phyloP scores from a whole-genome alignment of 257 asterid genomes.

The Scutellaria minor region DNA sequence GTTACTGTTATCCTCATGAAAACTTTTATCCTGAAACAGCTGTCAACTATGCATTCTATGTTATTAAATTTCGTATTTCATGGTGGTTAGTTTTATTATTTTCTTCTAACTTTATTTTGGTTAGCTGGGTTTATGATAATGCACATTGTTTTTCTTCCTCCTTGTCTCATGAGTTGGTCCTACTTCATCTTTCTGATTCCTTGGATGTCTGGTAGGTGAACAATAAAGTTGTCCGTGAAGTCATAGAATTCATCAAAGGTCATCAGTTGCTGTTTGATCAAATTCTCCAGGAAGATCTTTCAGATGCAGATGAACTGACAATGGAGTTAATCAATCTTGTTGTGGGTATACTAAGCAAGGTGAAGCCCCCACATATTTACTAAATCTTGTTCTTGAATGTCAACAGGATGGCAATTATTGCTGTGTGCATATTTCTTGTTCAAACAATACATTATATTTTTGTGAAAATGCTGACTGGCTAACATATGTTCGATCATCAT shows the following conservation, averaged over 20 bases:
- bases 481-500: constrained; percentile 3
- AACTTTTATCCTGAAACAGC: constrained; percentile 18
- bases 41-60: constrained; percentile 7
- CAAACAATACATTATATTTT: constrained; percentile 10
- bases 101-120: constrained; percentile 13
- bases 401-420: constrained; percentile 15
- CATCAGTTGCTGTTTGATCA: constrained; percentile 88
- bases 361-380: constrained; percentile 35
- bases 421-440: constrained; percentile 22
- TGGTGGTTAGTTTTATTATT: constrained; percentile 1
- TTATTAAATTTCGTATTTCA: not conserved
- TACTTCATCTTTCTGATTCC: constrained; percentile 27
- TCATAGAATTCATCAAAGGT: constrained; percentile 73
- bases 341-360: constrained; percentile 91
- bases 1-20: not conserved
- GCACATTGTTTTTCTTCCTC: constrained; percentile 5
- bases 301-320: constrained; percentile 70
- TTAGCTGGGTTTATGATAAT: not conserved
- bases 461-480: constrained; percentile 22
- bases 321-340: constrained; percentile 82
- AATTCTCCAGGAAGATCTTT: constrained; percentile 77
- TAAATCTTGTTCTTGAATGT: constrained; percentile 27
- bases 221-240: constrained; percentile 90
- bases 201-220: constrained; percentile 65
- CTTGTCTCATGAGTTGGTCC: constrained; percentile 6